Evolutionary conservation across 176 grass and related monocot genomes (phyloP).

Genomic region (Musa acuminata): DNA sequence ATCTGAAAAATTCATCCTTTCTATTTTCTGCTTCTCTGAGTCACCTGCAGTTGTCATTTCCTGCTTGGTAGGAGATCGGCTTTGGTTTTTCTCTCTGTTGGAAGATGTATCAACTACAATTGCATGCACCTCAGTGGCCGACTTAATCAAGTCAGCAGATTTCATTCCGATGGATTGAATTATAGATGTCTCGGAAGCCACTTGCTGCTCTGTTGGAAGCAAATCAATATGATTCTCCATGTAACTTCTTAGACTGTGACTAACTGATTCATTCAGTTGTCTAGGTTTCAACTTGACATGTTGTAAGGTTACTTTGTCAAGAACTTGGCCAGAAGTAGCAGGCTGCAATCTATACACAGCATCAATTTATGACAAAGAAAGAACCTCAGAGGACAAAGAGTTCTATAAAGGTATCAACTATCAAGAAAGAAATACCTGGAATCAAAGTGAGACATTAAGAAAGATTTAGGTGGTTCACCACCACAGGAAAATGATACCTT

Average conservation of each 20-base stretch:
- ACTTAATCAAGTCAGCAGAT: slow-evolving; percentile 31
- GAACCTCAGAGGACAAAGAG: neutral
- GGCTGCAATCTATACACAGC: slow-evolving; percentile 30
- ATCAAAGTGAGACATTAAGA: slow-evolving; percentile 14
- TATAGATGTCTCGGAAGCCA: slow-evolving; percentile 9
- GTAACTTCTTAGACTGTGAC: slow-evolving; percentile 26
- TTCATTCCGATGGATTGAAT: slow-evolving; percentile 33
- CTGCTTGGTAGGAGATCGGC: neutral
- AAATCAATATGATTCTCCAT: slow-evolving; percentile 46
- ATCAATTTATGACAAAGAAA: slow-evolving; percentile 4
- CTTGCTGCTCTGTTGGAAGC: slow-evolving; percentile 34
- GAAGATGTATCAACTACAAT: slow-evolving; percentile 36
- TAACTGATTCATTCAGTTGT: slow-evolving; percentile 34
- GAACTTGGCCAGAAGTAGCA: slow-evolving; percentile 23
- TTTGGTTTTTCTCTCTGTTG: slow-evolving; percentile 14
- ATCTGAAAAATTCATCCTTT: neutral
- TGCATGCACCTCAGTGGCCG: slow-evolving; percentile 41
- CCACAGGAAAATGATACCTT: slow-evolving; percentile 40
- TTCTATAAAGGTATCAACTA: neutral
- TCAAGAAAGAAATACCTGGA: slow-evolving; percentile 36
- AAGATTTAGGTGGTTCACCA: slow-evolving; percentile 39
- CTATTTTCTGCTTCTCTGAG: neutral
- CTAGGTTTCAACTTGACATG: slow-evolving; percentile 38
- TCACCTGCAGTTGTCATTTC: neutral
- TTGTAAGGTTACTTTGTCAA: slow-evolving; percentile 27